phyloP scores from a whole-genome alignment of 108 stramenopile genomes.

The Fragilaria radians region DNA sequence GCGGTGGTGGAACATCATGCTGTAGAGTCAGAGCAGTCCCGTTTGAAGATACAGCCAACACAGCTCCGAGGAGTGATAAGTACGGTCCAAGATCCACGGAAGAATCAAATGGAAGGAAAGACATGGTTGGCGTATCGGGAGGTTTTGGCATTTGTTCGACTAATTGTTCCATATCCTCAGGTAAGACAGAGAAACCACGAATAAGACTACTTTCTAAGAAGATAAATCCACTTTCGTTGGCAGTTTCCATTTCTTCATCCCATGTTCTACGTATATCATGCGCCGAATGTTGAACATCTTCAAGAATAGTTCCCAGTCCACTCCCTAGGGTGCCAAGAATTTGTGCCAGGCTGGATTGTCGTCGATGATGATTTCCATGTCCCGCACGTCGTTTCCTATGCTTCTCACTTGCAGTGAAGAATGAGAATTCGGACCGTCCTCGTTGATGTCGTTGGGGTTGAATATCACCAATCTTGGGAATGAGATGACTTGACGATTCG shows the following conservation, averaged over 20 bases:
- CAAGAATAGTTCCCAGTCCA: background rate
- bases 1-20: slow-evolving; percentile 18
- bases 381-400: background rate
- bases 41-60: slow-evolving; percentile 33
- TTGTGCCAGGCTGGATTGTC: background rate
- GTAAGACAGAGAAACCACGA: slow-evolving; percentile 21
- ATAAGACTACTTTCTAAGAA: slow-evolving; percentile 27
- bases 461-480: no score
- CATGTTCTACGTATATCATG: background rate
- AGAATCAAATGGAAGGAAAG: background rate
- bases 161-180: slow-evolving; percentile 15
- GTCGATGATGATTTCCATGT: background rate
- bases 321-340: background rate
- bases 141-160: no score
- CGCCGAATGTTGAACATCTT: background rate
- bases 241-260: background rate
- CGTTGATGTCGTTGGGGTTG: background rate
- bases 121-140: slow-evolving; percentile 11
- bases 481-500: no score
- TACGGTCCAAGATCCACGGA: slow-evolving; percentile 27
- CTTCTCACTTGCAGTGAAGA: background rate
- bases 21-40: slow-evolving; percentile 39
- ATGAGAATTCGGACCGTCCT: background rate
- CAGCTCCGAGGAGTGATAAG: slow-evolving; percentile 21
- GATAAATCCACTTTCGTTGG: slow-evolving; percentile 7